phyloP scores from a whole-genome alignment of 345 rosid genomes.

The Boechera divaricarpa region DNA sequence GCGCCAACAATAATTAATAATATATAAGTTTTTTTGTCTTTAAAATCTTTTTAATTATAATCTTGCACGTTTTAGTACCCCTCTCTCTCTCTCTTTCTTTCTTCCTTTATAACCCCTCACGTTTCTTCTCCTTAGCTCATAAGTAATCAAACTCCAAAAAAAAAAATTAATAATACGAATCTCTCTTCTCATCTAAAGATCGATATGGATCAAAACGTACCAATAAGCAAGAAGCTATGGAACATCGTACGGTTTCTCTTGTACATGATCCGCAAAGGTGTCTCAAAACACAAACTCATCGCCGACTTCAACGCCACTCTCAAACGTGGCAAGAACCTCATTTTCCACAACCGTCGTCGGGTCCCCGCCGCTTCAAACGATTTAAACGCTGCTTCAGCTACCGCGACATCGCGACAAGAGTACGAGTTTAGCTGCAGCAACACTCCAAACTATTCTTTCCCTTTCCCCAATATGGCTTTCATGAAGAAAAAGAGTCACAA shows the following conservation, averaged over 20 bases:
- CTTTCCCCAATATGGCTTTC: slow-evolving; percentile 46
- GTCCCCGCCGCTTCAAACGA: slow-evolving; percentile 29
- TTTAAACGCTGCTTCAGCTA: slow-evolving; percentile 33
- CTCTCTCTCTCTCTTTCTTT: slow-evolving; percentile 19
- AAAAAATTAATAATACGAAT: slow-evolving; percentile 8
- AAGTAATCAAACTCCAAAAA: slow-evolving; percentile 38
- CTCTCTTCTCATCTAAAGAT: slow-evolving; percentile 16
- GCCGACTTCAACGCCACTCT: slow-evolving; percentile 76
- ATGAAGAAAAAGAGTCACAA: slow-evolving; percentile 50
- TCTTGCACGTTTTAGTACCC: slow-evolving; percentile 38
- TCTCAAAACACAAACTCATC: slow-evolving; percentile 64
- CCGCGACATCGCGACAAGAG: slow-evolving; percentile 50
- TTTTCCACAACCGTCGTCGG: slow-evolving; percentile 56
- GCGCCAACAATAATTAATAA: slow-evolving; percentile 11
- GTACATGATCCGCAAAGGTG: slow-evolving; percentile 79
- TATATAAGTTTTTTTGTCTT: slow-evolving; percentile 34
- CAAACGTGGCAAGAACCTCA: slow-evolving; percentile 82
- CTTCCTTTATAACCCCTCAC: slow-evolving; percentile 53
- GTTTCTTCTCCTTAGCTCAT: slow-evolving; percentile 41
- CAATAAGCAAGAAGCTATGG: slow-evolving; percentile 68
- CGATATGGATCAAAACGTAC: slow-evolving; percentile 54
- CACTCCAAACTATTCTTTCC: slow-evolving; percentile 73
- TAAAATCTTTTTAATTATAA: slow-evolving; percentile 29
- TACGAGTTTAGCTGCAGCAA: slow-evolving; percentile 97
- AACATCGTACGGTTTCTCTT: slow-evolving; percentile 62